Evolutionary conservation across 768 basidiomycete species (phyloP).

Genomic region (Calvatia gigantea): DNA sequence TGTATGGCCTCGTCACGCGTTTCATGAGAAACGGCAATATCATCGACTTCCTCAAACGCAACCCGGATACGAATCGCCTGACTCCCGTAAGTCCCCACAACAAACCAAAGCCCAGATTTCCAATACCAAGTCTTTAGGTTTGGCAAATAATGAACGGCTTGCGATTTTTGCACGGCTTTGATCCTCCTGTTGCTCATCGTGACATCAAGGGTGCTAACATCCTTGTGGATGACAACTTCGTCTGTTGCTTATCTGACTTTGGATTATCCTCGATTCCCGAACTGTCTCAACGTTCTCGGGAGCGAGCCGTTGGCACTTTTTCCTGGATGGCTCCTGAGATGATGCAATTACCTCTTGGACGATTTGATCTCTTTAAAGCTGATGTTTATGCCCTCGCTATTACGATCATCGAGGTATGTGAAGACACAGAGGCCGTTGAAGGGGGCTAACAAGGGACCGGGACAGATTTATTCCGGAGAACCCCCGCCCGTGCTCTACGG

Average conservation of each 20-base stretch:
- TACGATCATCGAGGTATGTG: no score
- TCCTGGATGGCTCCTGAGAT: background rate
- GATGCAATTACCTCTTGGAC: no score
- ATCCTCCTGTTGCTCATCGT: background rate
- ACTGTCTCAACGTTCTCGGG: background rate
- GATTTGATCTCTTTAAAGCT: no score
- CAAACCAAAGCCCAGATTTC: no score
- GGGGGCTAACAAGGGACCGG: no score
- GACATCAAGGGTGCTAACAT: background rate
- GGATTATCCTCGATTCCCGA: background rate
- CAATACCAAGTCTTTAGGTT: no score
- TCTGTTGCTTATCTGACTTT: background rate
- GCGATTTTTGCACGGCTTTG: background rate
- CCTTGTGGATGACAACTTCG: background rate
- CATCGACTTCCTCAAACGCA: background rate
- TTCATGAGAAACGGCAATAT: background rate
- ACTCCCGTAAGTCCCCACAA: no score
- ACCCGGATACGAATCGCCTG: background rate
- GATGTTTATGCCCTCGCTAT: no score
- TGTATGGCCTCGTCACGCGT: background rate
- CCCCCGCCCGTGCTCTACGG: no score
- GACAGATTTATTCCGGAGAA: no score
- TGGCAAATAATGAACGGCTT: background rate
- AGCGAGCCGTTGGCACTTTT: background rate
- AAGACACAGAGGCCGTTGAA: no score